These are phyloP conservation scores for Fraxinus quadrangulata DNA, from an alignment of 257 asterid genomes.

Conservation along the genomic window DNA sequence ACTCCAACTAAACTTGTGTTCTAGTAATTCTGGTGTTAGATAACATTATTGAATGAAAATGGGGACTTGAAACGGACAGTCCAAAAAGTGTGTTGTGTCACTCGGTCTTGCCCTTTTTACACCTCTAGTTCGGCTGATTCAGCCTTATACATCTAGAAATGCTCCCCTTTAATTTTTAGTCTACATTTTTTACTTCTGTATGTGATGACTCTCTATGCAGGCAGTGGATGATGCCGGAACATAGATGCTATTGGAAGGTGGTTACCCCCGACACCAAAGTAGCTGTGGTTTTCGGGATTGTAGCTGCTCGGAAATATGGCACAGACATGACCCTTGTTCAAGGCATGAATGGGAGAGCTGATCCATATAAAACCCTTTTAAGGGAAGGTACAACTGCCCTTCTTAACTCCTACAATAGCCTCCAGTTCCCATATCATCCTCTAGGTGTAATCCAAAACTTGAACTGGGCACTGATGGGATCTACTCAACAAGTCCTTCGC, in stretches of 20 bases:
- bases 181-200: not conserved
- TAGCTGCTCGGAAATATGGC: slow-evolving; percentile 73
- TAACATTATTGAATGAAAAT: no score
- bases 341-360: slow-evolving; percentile 76
- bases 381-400: slow-evolving; percentile 91
- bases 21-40: no score
- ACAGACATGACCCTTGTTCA: slow-evolving; percentile 61
- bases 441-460: slow-evolving; percentile 51
- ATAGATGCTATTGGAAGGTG: slow-evolving; percentile 81
- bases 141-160: not conserved
- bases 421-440: slow-evolving; percentile 69
- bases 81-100: no score
- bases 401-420: slow-evolving; percentile 77
- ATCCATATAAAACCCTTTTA: slow-evolving; percentile 74
- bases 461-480: slow-evolving; percentile 73
- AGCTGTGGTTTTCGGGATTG: slow-evolving; percentile 59
- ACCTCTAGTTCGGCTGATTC: no score
- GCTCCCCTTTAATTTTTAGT: not conserved
- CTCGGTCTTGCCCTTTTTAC: no score
- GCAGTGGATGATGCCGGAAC: slow-evolving; percentile 76
- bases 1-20: no score
- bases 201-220: slow-evolving; percentile 34
- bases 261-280: slow-evolving; percentile 77
- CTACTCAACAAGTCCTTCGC: slow-evolving; percentile 59
- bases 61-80: no score